Conservation (phyloP, 1,139 yeast species). For the Lodderomyces parapsilosis region DNA sequence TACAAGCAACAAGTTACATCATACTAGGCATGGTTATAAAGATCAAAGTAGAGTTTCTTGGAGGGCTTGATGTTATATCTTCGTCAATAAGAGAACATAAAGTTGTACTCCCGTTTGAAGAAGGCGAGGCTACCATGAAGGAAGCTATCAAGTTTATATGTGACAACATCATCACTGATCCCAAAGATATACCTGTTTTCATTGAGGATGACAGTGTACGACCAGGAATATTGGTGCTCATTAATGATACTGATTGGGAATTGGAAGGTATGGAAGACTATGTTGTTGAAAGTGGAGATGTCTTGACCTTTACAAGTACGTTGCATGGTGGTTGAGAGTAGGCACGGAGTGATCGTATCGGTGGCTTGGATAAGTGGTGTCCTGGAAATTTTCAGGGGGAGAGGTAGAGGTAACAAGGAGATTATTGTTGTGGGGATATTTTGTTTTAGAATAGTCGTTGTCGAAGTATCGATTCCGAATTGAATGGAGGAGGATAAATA, state of each 20-base stretch:
- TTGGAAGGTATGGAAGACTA: constrained; percentile 86
- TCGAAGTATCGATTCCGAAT: too few species aligned
- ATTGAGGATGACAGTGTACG: constrained; percentile 78
- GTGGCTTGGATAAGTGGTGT: too few species aligned
- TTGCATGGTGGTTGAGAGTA: constrained; percentile 82
- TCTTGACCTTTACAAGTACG: constrained; percentile 85
- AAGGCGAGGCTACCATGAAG: constrained; percentile 50
- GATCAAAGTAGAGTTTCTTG: constrained; percentile 50
- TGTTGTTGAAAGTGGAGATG: constrained; percentile 70
- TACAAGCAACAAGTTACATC: too few species aligned
- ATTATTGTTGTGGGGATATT: too few species aligned
- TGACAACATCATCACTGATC: constrained; percentile 54
- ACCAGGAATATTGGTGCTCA: constrained; percentile 88
- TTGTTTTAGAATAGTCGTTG: too few species aligned
- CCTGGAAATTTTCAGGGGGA: too few species aligned
- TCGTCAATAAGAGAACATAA: constrained; percentile 49
- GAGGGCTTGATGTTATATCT: constrained; percentile 72
- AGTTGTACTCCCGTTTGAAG: constrained; percentile 37
- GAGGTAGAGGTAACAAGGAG: too few species aligned
- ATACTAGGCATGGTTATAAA: constrained; percentile 28
- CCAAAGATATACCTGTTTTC: constrained; percentile 69
- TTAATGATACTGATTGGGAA: constrained; percentile 98
- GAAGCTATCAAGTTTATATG: constrained; percentile 60
- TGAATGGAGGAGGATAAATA: too few species aligned
- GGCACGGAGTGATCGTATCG: too few species aligned